Evolutionary conservation across 495 filamentous ascomycete species (phyloP).

Genomic region (Staphylotrichum tortipilum): DNA sequence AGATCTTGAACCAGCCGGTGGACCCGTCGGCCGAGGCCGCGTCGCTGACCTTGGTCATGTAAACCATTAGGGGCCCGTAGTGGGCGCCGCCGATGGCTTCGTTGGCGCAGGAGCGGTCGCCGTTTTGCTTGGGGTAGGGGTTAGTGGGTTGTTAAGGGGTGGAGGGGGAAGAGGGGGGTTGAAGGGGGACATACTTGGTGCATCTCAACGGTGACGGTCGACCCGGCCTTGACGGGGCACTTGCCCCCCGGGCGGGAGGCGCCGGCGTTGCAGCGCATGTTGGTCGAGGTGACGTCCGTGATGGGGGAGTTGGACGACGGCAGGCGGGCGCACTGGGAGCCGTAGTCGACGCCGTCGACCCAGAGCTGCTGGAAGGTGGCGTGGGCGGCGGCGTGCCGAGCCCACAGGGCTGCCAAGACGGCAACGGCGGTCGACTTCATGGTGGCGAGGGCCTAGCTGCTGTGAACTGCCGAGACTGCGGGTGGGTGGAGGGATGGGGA

Average conservation of each 20-base stretch:
- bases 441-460: background rate
- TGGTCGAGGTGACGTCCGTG: constrained; percentile 30
- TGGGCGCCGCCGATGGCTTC: constrained; percentile 45
- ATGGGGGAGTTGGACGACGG: constrained; percentile 40
- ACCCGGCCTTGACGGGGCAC: constrained; percentile 41
- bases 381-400: constrained; percentile 34
- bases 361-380: constrained; percentile 46
- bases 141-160: constrained; percentile 6
- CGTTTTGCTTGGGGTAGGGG: constrained; percentile 32
- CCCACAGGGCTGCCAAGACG: constrained; percentile 24
- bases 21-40: constrained; percentile 38
- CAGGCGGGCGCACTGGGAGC: constrained; percentile 31
- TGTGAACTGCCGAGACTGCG: background rate
- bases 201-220: constrained; percentile 44
- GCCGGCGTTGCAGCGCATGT: constrained; percentile 35
- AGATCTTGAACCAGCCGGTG: constrained; percentile 46
- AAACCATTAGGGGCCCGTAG: constrained; percentile 43
- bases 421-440: constrained; percentile 36
- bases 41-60: constrained; percentile 45
- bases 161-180: background rate
- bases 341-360: constrained; percentile 41
- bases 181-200: constrained; percentile 42
- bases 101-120: constrained; percentile 32
- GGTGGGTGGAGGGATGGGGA: too few relatives aligned
- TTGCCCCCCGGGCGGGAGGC: constrained; percentile 27